Conservation (phyloP, 306 rosid genomes). For the Pachyrhizus erosus region DNA sequence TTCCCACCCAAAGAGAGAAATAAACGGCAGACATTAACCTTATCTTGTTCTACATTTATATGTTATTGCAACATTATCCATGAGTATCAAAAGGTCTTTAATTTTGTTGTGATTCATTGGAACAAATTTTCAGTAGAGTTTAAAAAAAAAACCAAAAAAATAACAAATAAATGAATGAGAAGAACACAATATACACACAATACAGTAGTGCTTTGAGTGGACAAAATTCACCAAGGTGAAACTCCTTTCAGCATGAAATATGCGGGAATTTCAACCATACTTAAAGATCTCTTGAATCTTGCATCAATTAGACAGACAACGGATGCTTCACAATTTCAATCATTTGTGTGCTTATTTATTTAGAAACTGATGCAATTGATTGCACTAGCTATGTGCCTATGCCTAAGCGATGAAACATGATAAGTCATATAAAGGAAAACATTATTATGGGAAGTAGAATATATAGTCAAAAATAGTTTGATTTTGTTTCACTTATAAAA, state of each 20-base stretch:
- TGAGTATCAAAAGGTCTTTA: neutral
- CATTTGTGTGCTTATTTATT: neutral
- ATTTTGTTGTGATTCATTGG: neutral
- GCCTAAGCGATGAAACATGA: too few relatives aligned
- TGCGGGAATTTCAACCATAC: constrained; percentile 22
- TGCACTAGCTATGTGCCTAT: neutral
- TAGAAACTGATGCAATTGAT: neutral
- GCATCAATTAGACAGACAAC: neutral
- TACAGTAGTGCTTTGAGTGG: neutral
- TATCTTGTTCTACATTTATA: neutral
- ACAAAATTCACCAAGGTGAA: neutral
- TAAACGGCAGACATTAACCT: neutral
- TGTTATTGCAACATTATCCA: neutral
- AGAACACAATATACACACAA: neutral
- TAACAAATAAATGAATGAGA: neutral
- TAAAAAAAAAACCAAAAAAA: neutral
- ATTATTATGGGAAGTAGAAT: too few relatives aligned
- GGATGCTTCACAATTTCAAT: constrained; percentile 18
- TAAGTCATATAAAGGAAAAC: too few relatives aligned
- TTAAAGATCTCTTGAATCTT: constrained; percentile 14
- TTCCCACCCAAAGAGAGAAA: neutral
- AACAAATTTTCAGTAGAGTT: neutral
- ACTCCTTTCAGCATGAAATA: constrained; percentile 26
- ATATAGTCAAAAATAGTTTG: too few relatives aligned
- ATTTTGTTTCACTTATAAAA: too few relatives aligned